Base-by-base conservation (phyloP, 208 protist genomes). In the Trypanosoma caninum region DNA sequence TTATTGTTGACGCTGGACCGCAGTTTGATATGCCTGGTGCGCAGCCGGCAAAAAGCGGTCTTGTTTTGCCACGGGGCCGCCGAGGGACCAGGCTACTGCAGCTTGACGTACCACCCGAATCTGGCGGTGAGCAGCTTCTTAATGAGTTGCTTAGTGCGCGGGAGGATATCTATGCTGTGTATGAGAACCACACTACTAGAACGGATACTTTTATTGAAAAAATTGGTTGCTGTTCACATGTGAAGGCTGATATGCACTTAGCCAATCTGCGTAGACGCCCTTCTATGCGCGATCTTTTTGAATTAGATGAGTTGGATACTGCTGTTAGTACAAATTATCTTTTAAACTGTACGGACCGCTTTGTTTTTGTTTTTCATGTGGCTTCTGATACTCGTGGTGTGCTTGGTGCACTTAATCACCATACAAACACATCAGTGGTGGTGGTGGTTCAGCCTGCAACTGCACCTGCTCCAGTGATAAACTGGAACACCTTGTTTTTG, bases 361-460 rank as follows among this genome's bases (percentile, higher is more conserved):
- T 62, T 41, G 78, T 78, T 11, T 96, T 96, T 60, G 38, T 96
- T 30, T 93, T 90, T 62, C 90, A 93, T 61, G 75, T 69, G 35
- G 59, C 70, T 13, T 75, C 67, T 25, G 84, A 89, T 33, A 80
- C 81, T 18, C 82, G 87, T 35, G 87, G 87, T 25, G 51, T 93
- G 8, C 9, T 96, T 27, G 86, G 74, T 20, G 64, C 89, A 14
- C 73, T 90, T 8, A 85, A 84, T 71, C 79, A 66, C 27, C 71
- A 82, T 25, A 67, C 82, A 0, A 69, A 71, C 25, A 66, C 58
- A 3, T 86, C 74, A 20, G 30, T 81, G 1, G 78, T 91, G 9
- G 76, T 94, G 25, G 78, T 93, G 62, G 50, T 96, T 16, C 90
- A 96, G 59, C 76, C 90, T 11, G 78, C 85, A 8, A 79, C 80